These are phyloP conservation scores for Dactylonectria macrodidyma DNA, from an alignment of 2,329 filamentous ascomycete species.

Conservation along the genomic window DNA sequence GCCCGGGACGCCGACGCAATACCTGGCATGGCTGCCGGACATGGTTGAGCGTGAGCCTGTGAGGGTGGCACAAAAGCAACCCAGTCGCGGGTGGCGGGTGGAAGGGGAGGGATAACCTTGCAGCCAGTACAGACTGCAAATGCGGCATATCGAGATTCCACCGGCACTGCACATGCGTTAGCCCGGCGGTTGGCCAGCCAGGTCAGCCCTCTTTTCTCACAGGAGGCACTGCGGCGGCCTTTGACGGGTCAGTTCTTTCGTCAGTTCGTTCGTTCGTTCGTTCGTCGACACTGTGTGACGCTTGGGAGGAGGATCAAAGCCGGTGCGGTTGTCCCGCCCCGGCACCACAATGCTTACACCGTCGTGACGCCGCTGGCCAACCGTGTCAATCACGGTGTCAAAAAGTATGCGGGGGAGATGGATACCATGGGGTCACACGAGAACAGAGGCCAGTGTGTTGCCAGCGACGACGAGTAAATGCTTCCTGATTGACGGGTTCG, in stretches of 20 bases:
- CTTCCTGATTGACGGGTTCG: conserved; percentile 15
- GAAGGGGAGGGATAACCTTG: conserved; percentile 1
- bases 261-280: neutral
- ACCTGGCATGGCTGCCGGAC: conserved; percentile 6
- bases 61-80: neutral
- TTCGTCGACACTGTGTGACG: neutral
- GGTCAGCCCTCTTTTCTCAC: neutral
- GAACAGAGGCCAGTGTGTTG: conserved; percentile 43
- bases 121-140: conserved; percentile 13
- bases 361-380: conserved; percentile 38
- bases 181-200: conserved; percentile 25
- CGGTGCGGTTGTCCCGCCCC: conserved; percentile 21
- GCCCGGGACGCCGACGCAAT: conserved; percentile 16
- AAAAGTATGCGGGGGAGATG: conserved; percentile 47
- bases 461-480: conserved; percentile 34
- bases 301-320: conserved; percentile 21
- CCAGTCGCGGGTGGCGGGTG: conserved; percentile 11
- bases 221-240: too few relatives aligned
- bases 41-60: conserved; percentile 20
- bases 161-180: conserved; percentile 38
- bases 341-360: conserved; percentile 26
- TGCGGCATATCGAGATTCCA: conserved; percentile 35
- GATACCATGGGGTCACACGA: conserved; percentile 47
- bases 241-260: neutral
- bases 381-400: conserved; percentile 44